Conservation (phyloP, 2,329 filamentous ascomycete genomes). For the Dothistroma septosporum region DNA sequence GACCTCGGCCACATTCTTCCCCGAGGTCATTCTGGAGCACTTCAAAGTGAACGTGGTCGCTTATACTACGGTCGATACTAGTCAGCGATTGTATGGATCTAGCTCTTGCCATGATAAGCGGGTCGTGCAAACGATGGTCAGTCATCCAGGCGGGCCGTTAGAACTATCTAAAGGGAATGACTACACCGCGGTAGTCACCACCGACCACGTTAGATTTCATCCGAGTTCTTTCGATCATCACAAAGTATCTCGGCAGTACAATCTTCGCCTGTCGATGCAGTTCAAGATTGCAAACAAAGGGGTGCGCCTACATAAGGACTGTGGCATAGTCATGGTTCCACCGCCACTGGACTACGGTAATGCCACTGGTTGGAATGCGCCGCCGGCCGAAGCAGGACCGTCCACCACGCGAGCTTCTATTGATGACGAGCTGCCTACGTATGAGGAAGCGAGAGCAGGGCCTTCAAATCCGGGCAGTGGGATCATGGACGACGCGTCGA, state of each 20-base stretch:
- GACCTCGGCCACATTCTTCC: conserved; percentile 6
- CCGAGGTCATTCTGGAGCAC: conserved; percentile 11
- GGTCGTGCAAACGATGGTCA: conserved; percentile 13
- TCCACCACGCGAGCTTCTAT: neutral
- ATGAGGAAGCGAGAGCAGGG: neutral
- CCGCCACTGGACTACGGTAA: conserved; percentile 4
- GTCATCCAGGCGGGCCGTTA: conserved; percentile 8
- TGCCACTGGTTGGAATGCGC: neutral
- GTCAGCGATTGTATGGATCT: conserved; percentile 13
- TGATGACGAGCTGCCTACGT: neutral
- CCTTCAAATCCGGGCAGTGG: neutral
- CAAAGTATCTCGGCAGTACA: conserved; percentile 16
- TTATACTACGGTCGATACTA: conserved; percentile 14
- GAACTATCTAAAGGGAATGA: conserved; percentile 15
- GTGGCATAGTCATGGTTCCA: conserved; percentile 15
- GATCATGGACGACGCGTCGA: neutral
- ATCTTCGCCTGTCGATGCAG: conserved; percentile 14
- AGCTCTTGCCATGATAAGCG: conserved; percentile 10
- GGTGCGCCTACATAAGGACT: conserved; percentile 12
- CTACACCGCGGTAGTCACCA: conserved; percentile 8
- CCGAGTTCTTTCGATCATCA: conserved; percentile 17
- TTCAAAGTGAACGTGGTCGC: conserved; percentile 16
- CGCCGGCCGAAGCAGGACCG: neutral
- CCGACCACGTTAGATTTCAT: conserved; percentile 5
- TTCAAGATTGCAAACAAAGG: conserved; percentile 16